Base-by-base conservation (phyloP, 2,329 filamentous ascomycete genomes). In the Eurotiales sp. region DNA sequence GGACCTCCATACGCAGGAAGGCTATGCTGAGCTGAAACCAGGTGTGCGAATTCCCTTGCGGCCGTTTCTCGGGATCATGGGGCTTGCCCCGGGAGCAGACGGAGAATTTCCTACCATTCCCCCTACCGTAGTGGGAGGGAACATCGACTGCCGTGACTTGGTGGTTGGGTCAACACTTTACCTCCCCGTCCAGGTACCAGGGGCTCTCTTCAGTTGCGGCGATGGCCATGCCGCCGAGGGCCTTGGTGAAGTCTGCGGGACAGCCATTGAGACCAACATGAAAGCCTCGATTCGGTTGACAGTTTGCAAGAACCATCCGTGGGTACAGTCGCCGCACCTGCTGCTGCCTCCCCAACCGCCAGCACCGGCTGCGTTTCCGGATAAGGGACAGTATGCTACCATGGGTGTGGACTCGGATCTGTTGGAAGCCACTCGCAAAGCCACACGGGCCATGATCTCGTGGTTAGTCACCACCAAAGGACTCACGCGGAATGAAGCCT, bases 211-310 rank as follows among this genome's bases (percentile, higher is more conserved):
- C 59, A 78, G 75, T 59, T 78, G 76, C 54, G 77, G 77, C 30
- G 77, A 81, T 58, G 77, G 77, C 0, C 78, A 81, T 59, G 77
- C 76, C 3, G 77, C 76, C 0, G 77, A 81, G 58, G 77, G 78
- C 3, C 76, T 79, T 53, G 78, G 78, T 3, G 78, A 80, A 56
- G 74, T 80, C 19, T 80, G 77, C 56, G 77, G 78, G 5, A 78
- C 76, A n/a, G 78, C 78, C 6, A 77, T 81, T 56, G 78, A 81
- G 66, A 80, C 77, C 22, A 71, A 76, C 1, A 75, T 79, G 64
- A 71, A 65, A 52, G 77, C 77, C 0, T 72, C 70, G 0, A 57
- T 81, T 29, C 70, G 72, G n/a, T 68, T 81, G 30, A 75, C 72
- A 3, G 64, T 80, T 6, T 67, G 74, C 51, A 77, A 77, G 60